Evolutionary conservation across 2,329 filamentous ascomycete species (phyloP), one percentile per base, ranked within the genome.

Genomic region (Paraphaeosphaeria minitans): DNA sequence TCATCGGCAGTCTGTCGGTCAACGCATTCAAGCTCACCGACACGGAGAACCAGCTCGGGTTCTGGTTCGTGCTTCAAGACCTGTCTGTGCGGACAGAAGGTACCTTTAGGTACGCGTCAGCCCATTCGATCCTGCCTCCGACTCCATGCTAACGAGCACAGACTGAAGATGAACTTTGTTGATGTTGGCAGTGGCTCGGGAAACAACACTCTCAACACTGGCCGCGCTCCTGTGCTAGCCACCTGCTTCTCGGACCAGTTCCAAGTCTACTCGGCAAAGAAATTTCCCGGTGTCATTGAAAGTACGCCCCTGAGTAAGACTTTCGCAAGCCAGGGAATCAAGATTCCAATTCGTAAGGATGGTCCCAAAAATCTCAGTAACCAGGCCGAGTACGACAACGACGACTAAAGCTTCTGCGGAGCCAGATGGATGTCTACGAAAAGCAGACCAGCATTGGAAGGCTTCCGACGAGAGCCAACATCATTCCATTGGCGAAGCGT

Each of bases 11-110:
- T 75, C 82, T 97, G 53, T 89, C 92, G 6, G 93, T 93, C 33
- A 97, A 93, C 70, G 94, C 94, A 1, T 94, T 93, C 72, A 87
- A 89, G 33, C 83, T 98, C 54, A 88, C 86, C 2, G 93, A 98
- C 66, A 86, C 88, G 0, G 82, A 90, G 16, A 89, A 92, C 64
- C 91, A 92, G 74, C 87, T 91, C 52, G 94, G 94, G 1, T 93
- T 97, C 64, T 99, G 94, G 94, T 99, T 99, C 70, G 91, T 99
- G 47, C 82, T 98, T 54, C 94, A 97, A 75, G 95, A 99, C 78
- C 82, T 99, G 45, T 97, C 93, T 69, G 94, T 99, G 33, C 86
- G 95, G 47, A 97, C 93, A 0, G 95, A 98, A 76, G 95, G 95
- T 12, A 86, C 83, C 59, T 99, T 98, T 77, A 85, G 94, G 92